Conservation (phyloP, 805 yeast genomes). For the Candida vartiovaarae region DNA sequence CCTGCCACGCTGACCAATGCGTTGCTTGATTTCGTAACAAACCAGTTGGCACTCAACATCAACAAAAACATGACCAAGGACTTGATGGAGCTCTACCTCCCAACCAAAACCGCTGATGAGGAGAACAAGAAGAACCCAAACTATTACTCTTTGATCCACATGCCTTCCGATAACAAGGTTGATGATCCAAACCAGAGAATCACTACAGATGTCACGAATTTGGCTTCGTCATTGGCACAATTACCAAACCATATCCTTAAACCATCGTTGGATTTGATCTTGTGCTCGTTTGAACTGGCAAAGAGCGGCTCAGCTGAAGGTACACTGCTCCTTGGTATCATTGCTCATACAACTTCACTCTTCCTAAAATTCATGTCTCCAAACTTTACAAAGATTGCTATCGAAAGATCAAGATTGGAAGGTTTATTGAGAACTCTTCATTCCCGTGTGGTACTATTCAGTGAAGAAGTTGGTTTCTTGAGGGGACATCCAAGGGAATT, state of each 20-base stretch:
- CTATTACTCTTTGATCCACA: slow-evolving; percentile 64
- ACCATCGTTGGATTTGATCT: slow-evolving; percentile 70
- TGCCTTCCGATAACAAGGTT: slow-evolving; percentile 38
- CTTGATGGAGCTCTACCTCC: slow-evolving; percentile 65
- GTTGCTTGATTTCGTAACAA: slow-evolving; percentile 53
- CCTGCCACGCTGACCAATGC: slow-evolving; percentile 84
- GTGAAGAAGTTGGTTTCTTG: slow-evolving; percentile 82
- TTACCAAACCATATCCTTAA: slow-evolving; percentile 79
- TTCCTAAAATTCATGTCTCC: slow-evolving; percentile 75
- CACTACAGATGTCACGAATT: slow-evolving; percentile 70
- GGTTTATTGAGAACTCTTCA: slow-evolving; percentile 81
- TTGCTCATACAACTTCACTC: slow-evolving; percentile 76
- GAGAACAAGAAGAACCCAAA: slow-evolving; percentile 44
- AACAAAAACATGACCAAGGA: slow-evolving; percentile 58
- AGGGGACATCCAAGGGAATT: slow-evolving; percentile 78
- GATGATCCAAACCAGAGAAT: slow-evolving; percentile 78
- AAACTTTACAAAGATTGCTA: slow-evolving; percentile 76
- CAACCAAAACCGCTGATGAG: slow-evolving; percentile 33
- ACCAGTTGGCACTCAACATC: slow-evolving; percentile 48
- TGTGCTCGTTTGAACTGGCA: slow-evolving; percentile 71
- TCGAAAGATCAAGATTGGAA: slow-evolving; percentile 71
- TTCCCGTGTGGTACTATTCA: slow-evolving; percentile 68
- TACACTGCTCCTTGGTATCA: slow-evolving; percentile 65
- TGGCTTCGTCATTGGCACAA: slow-evolving; percentile 62
- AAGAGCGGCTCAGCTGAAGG: slow-evolving; percentile 55